Evolutionary conservation across 1,284 basidiomycete genomes (phyloP), one percentile per base, ranked within the genome.

Genomic region (Acaromyces ingoldii): DNA sequence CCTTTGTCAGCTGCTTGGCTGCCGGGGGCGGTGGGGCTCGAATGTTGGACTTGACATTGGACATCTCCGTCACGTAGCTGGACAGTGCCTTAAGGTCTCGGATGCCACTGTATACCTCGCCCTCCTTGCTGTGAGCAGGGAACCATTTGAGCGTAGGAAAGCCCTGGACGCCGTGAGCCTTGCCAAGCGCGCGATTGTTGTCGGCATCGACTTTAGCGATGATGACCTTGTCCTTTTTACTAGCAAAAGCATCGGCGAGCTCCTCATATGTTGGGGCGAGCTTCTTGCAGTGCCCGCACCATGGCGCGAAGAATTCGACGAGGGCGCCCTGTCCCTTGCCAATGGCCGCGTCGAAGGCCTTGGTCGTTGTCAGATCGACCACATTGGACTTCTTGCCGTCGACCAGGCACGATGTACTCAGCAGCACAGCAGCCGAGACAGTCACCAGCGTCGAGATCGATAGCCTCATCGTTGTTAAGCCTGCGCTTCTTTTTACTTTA

Each of bases 131-230:
- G 34, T 80, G 82, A 37, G 77, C 76, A 47, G 84, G 82, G 76
- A 93, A 95, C 89, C 89, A 96, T 74, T 93, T 92, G 57, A 96
- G 77, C 38, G 91, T 93, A 6, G 91, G 91, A 80, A 83, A 93
- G 40, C 91, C 90, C 15, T 80, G 83, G 22, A 95, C 85, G 17
- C 81, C 89, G 69, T 83, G 90, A 76, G 85, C 54, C 31, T 57
- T 50, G 26, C 60, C 87, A 30, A 89, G 70, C 1, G 82, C 79
- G 69, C 84, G 85, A 60, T 90, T 86, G 54, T 88, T 88, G 69
- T 96, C 91, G 1, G 90, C 91, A 66, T 96, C 91, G 5, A 93
- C 86, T 76, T 95, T 95, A 58, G 91, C 91, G 60, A 96, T 84
- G 49, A 89, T 66, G 22, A 96, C 87, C 73, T 87, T 88, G 76